Base-by-base conservation (phyloP, 345 rosid species). In the Ceriops tagal region DNA sequence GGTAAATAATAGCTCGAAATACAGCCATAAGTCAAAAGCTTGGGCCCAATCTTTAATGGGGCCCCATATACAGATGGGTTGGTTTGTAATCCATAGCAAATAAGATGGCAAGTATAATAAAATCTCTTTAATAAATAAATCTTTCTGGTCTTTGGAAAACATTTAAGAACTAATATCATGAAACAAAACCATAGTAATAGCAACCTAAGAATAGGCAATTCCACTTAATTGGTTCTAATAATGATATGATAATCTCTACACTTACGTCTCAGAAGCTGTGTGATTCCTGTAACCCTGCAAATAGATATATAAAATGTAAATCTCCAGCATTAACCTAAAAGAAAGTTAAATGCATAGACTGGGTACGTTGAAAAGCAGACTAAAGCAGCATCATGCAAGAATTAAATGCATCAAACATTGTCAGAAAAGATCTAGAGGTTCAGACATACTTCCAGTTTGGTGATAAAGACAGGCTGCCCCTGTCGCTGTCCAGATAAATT, bases 401-500 rank as follows among this genome's bases (percentile, higher is more conserved):
- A 52, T 35, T 64, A 62, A 43, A 43, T 43, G 49, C 11, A 34
- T 26, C 60, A 57, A 26, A 20, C 61, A 53, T 15, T 5, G n/a
- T 49, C 22, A 51, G 7, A 10, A 46, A 72, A 32, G 18, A 43
- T 32, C 58, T 55, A 37, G n/a, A 30, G 30, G 51, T 32, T 60
- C 35, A 64, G 30, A 69, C 88, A 79, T 80, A 95, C 99, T 84
- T 95, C 99, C 75, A 95, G 79, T 81, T 82, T 85, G 82, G 99
- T 95, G 78, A 95, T 92, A 68, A 92, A 92, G 71, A 95, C 96
- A 55, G 97, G 99, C 77, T 95, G 99, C 67, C 98, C 92, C 81
- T 95, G 98, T 71, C 97, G 86, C 79, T 90, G 96, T 61, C 96
- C 97, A 61, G 91, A 92, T 80, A 95, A 82, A 82, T 80, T 89